Evolutionary conservation across 345 rosid genomes (phyloP), one percentile per base, ranked within the genome.

Genomic region (Fremontodendron californicum): DNA sequence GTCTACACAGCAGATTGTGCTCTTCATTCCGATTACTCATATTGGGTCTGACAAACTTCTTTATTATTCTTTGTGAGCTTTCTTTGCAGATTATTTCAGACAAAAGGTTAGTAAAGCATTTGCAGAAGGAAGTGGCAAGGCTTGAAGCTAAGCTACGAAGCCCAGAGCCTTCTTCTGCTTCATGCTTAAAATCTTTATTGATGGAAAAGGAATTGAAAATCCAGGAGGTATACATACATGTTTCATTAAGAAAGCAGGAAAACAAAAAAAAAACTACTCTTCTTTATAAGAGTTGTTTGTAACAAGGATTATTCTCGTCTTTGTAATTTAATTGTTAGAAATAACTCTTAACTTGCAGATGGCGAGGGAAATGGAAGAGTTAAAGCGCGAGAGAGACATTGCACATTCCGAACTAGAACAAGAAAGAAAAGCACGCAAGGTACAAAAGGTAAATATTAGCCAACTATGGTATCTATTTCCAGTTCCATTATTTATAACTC

Each of bases 61-160:
- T 71, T 31, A 5, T 71, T 49, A 31, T 48, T 33, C 25, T 3
- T 68, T 68, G 5, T 67, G 75, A 12, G 54, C 64, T 82, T 72
- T 58, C 10, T 55, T 39, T 81, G 78, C 90, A 94, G 98, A 89
- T 94, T 83, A 82, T 89, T 77, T 78, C 98, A 23, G 95, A 94
- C 51, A 94, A 90, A 83, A 82, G 73, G 75, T 54, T 91, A 79
- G 86, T 94, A 80, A 94, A 91, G 87, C 94, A 86, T 66, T 86
- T 93, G 81, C 95, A 94, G 86, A 84, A 90, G 82, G 95, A 94
- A 88, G 95, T 94, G 71, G 98, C 97, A 64, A 91, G 97, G 83
- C 97, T 94, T 71, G 98, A 91, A 82, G 92, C 97, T 79, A 94
- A 88, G 85, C 86, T 94, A 74, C 87, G 83, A 84, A 90, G 89